Evolutionary conservation across 2,329 filamentous ascomycete species (phyloP).

Genomic region (Dendrostoma leiphaemia): DNA sequence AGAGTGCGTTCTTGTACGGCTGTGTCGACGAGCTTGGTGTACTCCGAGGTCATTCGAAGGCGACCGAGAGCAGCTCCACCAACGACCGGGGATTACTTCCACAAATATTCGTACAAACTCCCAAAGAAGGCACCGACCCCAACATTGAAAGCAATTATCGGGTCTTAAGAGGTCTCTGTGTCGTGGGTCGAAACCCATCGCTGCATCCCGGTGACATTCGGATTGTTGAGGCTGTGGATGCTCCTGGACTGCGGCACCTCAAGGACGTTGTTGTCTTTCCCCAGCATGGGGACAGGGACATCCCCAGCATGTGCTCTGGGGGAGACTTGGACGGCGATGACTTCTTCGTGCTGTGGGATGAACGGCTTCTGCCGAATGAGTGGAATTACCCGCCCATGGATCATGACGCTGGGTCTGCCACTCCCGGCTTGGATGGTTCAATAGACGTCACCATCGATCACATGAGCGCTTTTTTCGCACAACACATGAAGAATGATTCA

Average conservation of each 20-base stretch:
- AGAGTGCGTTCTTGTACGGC: constrained; percentile 85
- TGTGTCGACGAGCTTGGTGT: constrained; percentile 82
- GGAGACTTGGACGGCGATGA: constrained; percentile 96
- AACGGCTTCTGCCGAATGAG: constrained; percentile 63
- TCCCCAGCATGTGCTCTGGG: constrained; percentile 93
- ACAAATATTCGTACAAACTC: constrained; percentile 86
- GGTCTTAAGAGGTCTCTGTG: constrained; percentile 72
- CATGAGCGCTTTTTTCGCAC: constrained; percentile 81
- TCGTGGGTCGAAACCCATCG: constrained; percentile 89
- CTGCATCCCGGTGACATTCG: constrained; percentile 91
- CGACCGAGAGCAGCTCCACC: constrained; percentile 34
- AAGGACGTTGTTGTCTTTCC: constrained; percentile 87
- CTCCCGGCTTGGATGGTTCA: not conserved
- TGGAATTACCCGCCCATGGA: constrained; percentile 80
- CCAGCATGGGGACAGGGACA: constrained; percentile 74
- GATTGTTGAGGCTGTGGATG: constrained; percentile 79
- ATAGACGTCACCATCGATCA: constrained; percentile 69
- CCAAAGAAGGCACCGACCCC: constrained; percentile 39
- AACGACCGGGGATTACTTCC: constrained; percentile 52
- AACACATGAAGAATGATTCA: constrained; percentile 88
- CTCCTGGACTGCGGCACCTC: constrained; percentile 69
- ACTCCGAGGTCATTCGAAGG: constrained; percentile 67
- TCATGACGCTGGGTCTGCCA: constrained; percentile 44
- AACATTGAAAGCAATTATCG: constrained; percentile 53
- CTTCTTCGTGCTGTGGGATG: constrained; percentile 91